phyloP scores from a whole-genome alignment of 495 filamentous ascomycete species.

The Hypoxylon trugodes region DNA sequence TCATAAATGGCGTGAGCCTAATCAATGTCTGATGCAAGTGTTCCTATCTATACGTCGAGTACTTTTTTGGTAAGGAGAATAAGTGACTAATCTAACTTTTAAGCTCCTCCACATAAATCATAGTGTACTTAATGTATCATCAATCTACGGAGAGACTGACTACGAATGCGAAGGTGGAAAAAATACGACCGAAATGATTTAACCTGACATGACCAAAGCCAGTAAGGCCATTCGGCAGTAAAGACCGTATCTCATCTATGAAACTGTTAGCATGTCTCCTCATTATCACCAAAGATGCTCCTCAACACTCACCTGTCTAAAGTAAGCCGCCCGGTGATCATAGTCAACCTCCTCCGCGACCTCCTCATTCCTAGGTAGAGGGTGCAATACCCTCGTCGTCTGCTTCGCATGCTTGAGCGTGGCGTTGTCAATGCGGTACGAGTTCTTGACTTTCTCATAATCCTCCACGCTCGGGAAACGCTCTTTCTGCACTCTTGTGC shows the following conservation, averaged over 20 bases:
- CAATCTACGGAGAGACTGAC: conserved; percentile 16
- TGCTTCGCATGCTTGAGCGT: conserved; percentile 91
- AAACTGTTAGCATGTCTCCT: conserved; percentile 52
- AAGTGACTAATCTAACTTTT: conserved; percentile 39
- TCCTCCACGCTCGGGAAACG: conserved; percentile 79
- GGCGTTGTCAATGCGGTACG: conserved; percentile 85
- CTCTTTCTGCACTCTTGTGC: conserved; percentile 96
- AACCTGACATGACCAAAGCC: conserved; percentile 82
- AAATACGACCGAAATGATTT: background rate
- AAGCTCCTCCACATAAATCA: conserved; percentile 3
- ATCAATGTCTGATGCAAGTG: conserved; percentile 41
- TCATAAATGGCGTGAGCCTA: conserved; percentile 44
- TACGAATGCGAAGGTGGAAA: conserved; percentile 15
- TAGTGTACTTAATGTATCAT: conserved; percentile 2
- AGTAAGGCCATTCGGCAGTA: conserved; percentile 96
- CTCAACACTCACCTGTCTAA: conserved; percentile 84
- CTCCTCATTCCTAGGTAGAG: conserved; percentile 90
- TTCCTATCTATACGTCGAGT: conserved; percentile 42
- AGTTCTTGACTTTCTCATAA: conserved; percentile 87
- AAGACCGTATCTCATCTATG: conserved; percentile 95
- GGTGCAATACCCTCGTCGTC: conserved; percentile 94
- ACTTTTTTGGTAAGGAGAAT: conserved; percentile 15
- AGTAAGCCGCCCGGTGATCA: conserved; percentile 96
- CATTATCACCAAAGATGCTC: background rate
- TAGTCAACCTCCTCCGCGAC: conserved; percentile 95